Evolutionary conservation across 768 basidiomycete species (phyloP), one percentile per base, ranked within the genome.

Genomic region (Tylopilus plumbeoviolaceoides): DNA sequence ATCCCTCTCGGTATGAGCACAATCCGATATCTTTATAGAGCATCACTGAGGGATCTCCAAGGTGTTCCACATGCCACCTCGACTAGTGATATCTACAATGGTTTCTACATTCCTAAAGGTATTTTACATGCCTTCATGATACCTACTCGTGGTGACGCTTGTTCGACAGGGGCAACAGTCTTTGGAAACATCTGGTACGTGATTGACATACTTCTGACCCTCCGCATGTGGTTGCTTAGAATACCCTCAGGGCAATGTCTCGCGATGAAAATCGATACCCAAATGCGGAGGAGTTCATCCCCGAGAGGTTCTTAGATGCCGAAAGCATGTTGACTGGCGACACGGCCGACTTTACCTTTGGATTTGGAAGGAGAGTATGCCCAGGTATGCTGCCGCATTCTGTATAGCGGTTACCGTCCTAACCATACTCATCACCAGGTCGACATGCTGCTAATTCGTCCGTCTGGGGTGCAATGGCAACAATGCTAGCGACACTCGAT

Each of bases 71-170:
- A 69, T 48, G 43, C 55, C 11, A 20, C 62, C 7, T 72, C 70
- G 0, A 55, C 62, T 31, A 73, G 74, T 50, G 77, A 78, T 44
- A 53, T 69, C 12, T 78, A 77, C 57, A 62, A 69, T 20, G 72
- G 73, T 18, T 78, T 78, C 53, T 64, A 77, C 11, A 83, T 84
- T 41, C 81, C 82, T 1, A 72, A 73, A 55, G 82, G 81, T 54
- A 47, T 47, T 15, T 39, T 4, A 4, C 1, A 27, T 9, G 18
- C 28, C 14, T 33, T 30, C 17, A 28, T 15, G 3, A 43, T 30
- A 33, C 20, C 3, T 20, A 5, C 27, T 35, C 23, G 20, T 15
- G 14, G 31, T 28, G 14, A 49, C 28, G 9, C n/a, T 15, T 38
- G 0, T 46, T 49, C 3, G 0, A 28, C 35, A 62, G 61, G 61